phyloP scores from a whole-genome alignment of 164 flowering plant genomes.

The Dillenia turbinata region DNA sequence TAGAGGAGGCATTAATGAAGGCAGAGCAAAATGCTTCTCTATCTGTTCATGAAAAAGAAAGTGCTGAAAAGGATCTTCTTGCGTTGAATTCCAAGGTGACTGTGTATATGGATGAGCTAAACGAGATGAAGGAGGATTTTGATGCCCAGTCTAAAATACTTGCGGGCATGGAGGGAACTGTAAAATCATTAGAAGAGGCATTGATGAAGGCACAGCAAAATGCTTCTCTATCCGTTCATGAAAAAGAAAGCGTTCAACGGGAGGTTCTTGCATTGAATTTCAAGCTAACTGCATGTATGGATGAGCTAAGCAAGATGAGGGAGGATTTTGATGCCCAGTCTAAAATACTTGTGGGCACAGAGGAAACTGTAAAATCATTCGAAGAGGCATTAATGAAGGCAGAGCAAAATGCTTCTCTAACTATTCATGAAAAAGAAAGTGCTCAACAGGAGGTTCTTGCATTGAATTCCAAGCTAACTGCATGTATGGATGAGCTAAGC shows the following conservation, averaged over 20 bases:
- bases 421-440: conserved; percentile 7
- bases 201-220: conserved; percentile 38
- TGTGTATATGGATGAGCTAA: conserved; percentile 20
- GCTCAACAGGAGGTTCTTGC: conserved; percentile 18
- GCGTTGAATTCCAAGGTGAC: conserved; percentile 17
- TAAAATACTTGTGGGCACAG: no score
- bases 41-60: conserved; percentile 37
- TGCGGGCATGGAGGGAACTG: conserved; percentile 34
- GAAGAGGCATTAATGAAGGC: no score
- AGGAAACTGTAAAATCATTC: no score
- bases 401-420: no score
- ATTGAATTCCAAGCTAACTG: conserved; percentile 25
- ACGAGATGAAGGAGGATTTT: conserved; percentile 44
- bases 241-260: conserved; percentile 35
- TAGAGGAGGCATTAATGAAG: conserved; percentile 43
- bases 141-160: conserved; percentile 31
- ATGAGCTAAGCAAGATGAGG: conserved; percentile 1
- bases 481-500: no score
- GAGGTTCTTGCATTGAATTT: conserved; percentile 23
- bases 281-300: conserved; percentile 12
- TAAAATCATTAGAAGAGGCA: conserved; percentile 52
- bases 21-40: conserved; percentile 42
- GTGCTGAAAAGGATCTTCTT: conserved; percentile 32
- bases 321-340: no score
- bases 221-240: conserved; percentile 36